Conservation (phyloP, 2,329 filamentous ascomycete species). For the Pseudogymnoascus sp. region DNA sequence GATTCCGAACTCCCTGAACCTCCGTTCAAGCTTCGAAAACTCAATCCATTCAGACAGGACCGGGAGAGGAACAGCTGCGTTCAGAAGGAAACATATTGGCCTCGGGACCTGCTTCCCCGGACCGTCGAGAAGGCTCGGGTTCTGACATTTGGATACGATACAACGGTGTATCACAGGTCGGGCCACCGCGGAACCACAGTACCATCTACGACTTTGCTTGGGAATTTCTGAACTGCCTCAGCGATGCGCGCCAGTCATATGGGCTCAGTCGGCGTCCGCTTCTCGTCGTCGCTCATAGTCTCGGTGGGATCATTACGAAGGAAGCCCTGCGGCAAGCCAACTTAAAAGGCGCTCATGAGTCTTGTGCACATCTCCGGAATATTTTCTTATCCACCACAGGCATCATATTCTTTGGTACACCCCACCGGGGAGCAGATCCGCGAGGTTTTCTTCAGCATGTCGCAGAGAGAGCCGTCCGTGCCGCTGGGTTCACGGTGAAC, state of each 20-base stretch:
- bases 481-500: not conserved
- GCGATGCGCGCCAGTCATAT: not conserved
- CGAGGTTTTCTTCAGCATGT: not conserved
- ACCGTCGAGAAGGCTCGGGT: not conserved
- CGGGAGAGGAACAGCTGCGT: not conserved
- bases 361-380: not conserved
- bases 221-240: not conserved
- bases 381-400: not conserved
- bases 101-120: not conserved
- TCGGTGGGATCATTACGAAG: not conserved
- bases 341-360: not conserved
- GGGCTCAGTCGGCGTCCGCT: not conserved
- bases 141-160: not conserved
- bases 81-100: not conserved
- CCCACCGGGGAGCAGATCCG: not conserved
- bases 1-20: not conserved
- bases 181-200: not conserved
- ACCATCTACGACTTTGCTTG: not conserved
- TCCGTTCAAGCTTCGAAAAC: not conserved
- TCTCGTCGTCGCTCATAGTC: not conserved
- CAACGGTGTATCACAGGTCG: not conserved
- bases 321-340: not conserved
- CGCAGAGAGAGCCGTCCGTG: not conserved
- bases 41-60: not conserved
- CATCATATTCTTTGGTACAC: not conserved